Evolutionary conservation across 2,329 filamentous ascomycete species (phyloP).

Genomic region (Pseudogymnoascus sp.): DNA sequence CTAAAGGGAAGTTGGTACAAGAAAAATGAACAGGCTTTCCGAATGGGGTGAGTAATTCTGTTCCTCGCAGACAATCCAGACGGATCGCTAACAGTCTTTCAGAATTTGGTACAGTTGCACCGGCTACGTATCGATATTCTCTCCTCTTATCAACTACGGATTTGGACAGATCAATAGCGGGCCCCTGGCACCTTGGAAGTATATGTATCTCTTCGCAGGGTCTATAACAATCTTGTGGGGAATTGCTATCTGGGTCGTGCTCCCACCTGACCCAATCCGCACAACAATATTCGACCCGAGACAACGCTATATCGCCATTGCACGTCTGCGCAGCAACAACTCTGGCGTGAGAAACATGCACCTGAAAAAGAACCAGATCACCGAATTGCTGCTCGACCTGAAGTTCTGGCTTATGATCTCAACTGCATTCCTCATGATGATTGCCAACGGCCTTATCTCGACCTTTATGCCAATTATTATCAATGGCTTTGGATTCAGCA

Average conservation of each 20-base stretch:
- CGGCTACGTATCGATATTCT: conserved; percentile 37
- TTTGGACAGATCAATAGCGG: conserved; percentile 37
- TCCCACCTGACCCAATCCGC: conserved; percentile 35
- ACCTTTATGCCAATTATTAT: conserved; percentile 18
- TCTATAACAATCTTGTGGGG: conserved; percentile 35
- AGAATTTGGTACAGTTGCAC: conserved; percentile 8
- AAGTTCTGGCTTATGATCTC: conserved; percentile 18
- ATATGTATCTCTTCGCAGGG: conserved; percentile 37
- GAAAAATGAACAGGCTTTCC: conserved; percentile 34
- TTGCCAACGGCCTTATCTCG: conserved; percentile 25
- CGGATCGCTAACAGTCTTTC: not conserved
- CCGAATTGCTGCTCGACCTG: conserved; percentile 16
- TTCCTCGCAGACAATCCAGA: conserved; percentile 37
- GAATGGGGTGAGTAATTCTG: conserved; percentile 49
- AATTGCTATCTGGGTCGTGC: conserved; percentile 33
- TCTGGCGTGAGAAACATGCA: conserved; percentile 17
- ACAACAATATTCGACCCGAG: conserved; percentile 21
- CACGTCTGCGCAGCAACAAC: conserved; percentile 18
- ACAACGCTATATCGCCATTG: conserved; percentile 16
- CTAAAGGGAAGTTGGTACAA: conserved; percentile 32
- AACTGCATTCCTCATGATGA: conserved; percentile 20
- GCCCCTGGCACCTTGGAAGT: conserved; percentile 32
- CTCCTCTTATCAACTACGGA: conserved; percentile 41
- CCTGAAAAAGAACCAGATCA: conserved; percentile 17
- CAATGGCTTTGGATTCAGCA: conserved; percentile 26